A percentile compares a stretch with the other conserved stretches of the same genome.
phyloP scores from a whole-genome alignment of 495 filamentous ascomycete genomes.

The Thozetella sp. region DNA sequence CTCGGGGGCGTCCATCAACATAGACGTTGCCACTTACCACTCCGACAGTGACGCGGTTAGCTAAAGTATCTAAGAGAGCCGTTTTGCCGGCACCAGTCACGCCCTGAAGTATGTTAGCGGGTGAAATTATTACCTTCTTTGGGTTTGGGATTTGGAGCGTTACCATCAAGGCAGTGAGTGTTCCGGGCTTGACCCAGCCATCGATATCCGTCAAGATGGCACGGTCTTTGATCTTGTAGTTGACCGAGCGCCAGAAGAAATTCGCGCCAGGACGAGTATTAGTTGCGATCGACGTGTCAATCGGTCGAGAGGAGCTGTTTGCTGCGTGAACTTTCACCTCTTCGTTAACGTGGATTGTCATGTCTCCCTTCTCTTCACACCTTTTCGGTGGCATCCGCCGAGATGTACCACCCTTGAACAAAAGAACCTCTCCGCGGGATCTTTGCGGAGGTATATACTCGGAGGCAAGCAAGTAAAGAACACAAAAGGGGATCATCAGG shows the following conservation, averaged over 20 bases:
- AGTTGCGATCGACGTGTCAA: conserved; percentile 35
- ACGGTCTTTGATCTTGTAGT: conserved; percentile 61
- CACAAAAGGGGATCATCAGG: too few relatives aligned
- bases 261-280: conserved; percentile 42
- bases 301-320: not conserved
- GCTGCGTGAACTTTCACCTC: too few relatives aligned
- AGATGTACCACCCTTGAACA: too few relatives aligned
- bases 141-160: not conserved
- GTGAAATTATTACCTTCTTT: not conserved
- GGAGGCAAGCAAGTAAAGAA: too few relatives aligned
- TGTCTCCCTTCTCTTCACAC: too few relatives aligned
- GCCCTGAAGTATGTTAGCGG: conserved; percentile 39
- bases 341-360: too few relatives aligned
- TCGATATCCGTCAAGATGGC: conserved; percentile 64
- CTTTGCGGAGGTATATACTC: too few relatives aligned
- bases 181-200: conserved; percentile 74
- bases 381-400: too few relatives aligned
- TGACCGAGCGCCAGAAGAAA: conserved; percentile 58
- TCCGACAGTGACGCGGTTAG: conserved; percentile 70
- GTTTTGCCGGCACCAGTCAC: conserved; percentile 79
- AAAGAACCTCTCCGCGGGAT: too few relatives aligned
- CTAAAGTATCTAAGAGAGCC: conserved; percentile 61
- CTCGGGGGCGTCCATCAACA: conserved; percentile 68
- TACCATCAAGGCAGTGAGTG: conserved; percentile 68
- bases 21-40: conserved; percentile 71